Conservation (phyloP, 768 basidiomycete species). For the Leucogyrophana mollusca region DNA sequence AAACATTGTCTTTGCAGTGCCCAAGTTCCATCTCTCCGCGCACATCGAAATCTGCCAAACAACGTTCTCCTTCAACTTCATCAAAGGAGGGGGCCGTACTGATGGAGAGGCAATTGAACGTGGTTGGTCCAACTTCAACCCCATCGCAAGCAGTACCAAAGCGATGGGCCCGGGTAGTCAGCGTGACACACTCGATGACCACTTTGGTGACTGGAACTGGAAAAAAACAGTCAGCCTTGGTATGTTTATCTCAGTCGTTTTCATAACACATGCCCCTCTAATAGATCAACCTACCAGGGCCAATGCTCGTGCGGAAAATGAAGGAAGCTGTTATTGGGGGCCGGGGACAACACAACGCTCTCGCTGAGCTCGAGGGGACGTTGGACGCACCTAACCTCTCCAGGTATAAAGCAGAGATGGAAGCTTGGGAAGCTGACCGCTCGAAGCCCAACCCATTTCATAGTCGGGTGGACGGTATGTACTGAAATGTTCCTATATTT, state of each 20-base stretch:
- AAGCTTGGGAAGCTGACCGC: constrained; percentile 22
- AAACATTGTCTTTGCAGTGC: constrained; percentile 4
- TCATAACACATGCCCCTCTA: neutral
- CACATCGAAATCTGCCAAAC: constrained; percentile 19
- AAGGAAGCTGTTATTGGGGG: neutral
- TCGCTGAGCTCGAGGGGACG: neutral
- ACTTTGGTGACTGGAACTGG: constrained; percentile 31
- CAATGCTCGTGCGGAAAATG: constrained; percentile 1
- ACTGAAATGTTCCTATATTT: neutral
- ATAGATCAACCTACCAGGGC: neutral
- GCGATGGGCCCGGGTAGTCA: constrained; percentile 34
- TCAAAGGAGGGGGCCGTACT: constrained; percentile 21
- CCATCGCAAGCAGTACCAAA: constrained; percentile 24
- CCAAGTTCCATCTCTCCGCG: constrained; percentile 14
- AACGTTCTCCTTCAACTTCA: constrained; percentile 26
- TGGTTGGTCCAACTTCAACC: constrained; percentile 32
- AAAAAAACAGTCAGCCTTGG: constrained; percentile 26
- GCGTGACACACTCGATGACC: constrained; percentile 33
- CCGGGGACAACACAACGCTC: neutral
- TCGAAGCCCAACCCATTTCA: constrained; percentile 21
- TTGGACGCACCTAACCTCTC: neutral
- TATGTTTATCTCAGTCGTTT: constrained; percentile 8
- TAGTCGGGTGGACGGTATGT: neutral
- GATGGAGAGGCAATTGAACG: constrained; percentile 39
- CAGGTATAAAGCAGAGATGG: constrained; percentile 11